Conservation (phyloP, 164 flowering plant genomes). For the Annona squamosa region DNA sequence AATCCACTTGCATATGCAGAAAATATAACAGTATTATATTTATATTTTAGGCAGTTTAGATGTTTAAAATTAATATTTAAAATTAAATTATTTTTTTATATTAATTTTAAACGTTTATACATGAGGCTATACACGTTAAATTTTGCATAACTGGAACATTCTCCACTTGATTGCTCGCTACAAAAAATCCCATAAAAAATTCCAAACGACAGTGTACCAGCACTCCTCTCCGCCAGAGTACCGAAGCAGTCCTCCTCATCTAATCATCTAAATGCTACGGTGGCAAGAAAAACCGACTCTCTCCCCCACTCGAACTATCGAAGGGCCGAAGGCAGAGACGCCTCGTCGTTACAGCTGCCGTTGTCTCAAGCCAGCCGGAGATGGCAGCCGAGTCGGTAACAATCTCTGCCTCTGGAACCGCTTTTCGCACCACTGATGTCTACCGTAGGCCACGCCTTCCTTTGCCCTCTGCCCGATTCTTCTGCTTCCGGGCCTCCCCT, state of each 20-base stretch:
- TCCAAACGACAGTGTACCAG: background rate
- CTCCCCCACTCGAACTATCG: background rate
- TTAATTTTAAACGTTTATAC: too few species aligned
- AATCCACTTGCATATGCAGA: too few species aligned
- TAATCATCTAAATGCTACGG: background rate
- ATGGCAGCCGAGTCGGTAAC: conserved; percentile 19
- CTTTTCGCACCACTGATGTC: conserved; percentile 6
- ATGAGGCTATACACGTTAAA: too few species aligned
- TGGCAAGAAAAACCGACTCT: background rate
- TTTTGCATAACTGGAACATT: background rate
- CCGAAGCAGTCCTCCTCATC: background rate
- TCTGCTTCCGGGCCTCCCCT: conserved; percentile 6
- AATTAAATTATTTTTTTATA: too few species aligned
- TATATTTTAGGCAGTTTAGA: too few species aligned
- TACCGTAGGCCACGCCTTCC: conserved; percentile 10
- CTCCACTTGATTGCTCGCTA: background rate
- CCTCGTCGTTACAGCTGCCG: background rate
- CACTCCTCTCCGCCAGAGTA: background rate
- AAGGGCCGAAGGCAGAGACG: conserved; percentile 1
- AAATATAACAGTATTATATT: too few species aligned
- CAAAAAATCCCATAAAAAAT: background rate
- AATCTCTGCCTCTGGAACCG: conserved; percentile 15
- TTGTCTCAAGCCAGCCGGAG: background rate
- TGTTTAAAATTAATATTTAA: too few species aligned
- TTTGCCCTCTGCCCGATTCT: conserved; percentile 12